phyloP scores from a whole-genome alignment of 2,329 filamentous ascomycete species.

The Penicillium paneum region DNA sequence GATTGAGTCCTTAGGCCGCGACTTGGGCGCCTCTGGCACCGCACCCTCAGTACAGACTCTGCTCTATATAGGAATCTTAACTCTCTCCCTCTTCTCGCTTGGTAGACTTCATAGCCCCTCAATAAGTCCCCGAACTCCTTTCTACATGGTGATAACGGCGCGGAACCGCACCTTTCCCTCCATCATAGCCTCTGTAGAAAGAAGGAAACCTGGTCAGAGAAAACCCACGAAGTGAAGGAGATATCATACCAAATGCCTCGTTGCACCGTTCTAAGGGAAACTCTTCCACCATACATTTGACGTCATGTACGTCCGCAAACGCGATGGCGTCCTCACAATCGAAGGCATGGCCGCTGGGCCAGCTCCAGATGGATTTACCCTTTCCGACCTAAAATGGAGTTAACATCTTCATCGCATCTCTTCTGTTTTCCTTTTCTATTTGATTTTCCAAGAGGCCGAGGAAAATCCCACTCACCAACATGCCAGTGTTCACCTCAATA shows the following conservation, averaged over 20 bases:
- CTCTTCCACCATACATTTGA: constrained; percentile 54
- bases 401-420: background rate
- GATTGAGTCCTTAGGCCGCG: too few relatives aligned
- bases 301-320: constrained; percentile 43
- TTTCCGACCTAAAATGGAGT: background rate
- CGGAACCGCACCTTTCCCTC: background rate
- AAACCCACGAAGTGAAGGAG: background rate
- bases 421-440: background rate
- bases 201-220: background rate
- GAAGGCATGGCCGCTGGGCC: constrained; percentile 53
- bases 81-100: too few relatives aligned
- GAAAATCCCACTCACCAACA: background rate
- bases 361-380: constrained; percentile 22
- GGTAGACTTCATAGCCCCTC: too few relatives aligned
- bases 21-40: too few relatives aligned
- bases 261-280: constrained; percentile 37
- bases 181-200: background rate
- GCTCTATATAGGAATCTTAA: too few relatives aligned
- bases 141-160: background rate
- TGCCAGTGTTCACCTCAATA: background rate
- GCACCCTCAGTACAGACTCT: too few relatives aligned
- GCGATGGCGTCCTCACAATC: constrained; percentile 53
- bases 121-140: background rate
- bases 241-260: background rate
- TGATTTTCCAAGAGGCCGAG: background rate